Evolutionary conservation across 257 asterid species (phyloP).

Genomic region (Solanum sitiens): DNA sequence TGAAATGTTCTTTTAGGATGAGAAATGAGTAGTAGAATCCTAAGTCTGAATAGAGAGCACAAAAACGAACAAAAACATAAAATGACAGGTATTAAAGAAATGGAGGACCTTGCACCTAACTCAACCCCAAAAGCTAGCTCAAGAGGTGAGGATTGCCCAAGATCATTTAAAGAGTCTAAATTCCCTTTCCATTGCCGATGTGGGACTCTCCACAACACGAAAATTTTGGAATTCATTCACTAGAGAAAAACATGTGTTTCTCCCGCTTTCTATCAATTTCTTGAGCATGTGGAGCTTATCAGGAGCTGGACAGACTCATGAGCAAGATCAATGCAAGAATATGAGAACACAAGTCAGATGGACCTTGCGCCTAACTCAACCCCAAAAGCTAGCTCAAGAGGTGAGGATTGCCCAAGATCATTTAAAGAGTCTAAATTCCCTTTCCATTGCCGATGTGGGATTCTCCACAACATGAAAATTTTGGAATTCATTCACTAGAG

Average conservation of each 20-base stretch:
- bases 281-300: background rate
- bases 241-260: background rate
- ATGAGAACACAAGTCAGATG: background rate
- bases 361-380: too few species aligned
- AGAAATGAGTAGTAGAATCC: background rate
- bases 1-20: conserved; percentile 2
- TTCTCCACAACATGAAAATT: background rate
- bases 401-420: too few species aligned
- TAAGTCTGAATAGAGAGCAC: background rate
- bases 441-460: background rate
- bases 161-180: background rate
- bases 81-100: background rate
- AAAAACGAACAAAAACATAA: background rate
- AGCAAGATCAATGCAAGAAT: background rate
- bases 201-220: background rate
- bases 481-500: background rate
- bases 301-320: background rate
- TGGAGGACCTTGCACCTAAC: background rate
- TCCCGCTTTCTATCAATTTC: background rate
- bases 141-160: background rate
- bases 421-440: too few species aligned
- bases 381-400: too few species aligned
- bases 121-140: background rate
- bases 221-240: background rate
- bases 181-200: background rate